Evolutionary conservation across 148 eudicot species (phyloP).

Genomic region (Amaranthus palmeri): DNA sequence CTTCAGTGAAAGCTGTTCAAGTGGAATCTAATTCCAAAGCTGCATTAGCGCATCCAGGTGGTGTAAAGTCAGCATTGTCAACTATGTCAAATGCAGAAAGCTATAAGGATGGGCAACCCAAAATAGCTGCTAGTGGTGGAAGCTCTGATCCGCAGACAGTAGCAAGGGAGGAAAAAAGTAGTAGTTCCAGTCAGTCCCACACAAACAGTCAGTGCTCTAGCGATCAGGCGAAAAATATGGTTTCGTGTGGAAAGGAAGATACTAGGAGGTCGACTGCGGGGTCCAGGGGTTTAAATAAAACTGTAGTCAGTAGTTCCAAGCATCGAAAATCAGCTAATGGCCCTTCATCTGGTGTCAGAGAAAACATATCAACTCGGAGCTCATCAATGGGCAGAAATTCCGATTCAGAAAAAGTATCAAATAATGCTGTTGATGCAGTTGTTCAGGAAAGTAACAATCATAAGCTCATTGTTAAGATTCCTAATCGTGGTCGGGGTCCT

Average conservation of each 20-base stretch:
- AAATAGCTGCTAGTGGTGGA: slow-evolving; percentile 15
- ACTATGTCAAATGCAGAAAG: slow-evolving; percentile 33
- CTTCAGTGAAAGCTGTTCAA: slow-evolving; percentile 39
- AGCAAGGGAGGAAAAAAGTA: slow-evolving; percentile 56
- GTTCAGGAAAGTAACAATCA: slow-evolving; percentile 46
- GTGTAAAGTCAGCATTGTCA: slow-evolving; percentile 33
- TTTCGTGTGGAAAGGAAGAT: slow-evolving; percentile 47
- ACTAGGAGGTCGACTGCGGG: slow-evolving; percentile 51
- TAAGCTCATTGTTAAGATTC: slow-evolving; percentile 68
- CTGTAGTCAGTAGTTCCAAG: slow-evolving; percentile 41
- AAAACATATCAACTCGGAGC: slow-evolving; percentile 24
- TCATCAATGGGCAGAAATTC: slow-evolving; percentile 31
- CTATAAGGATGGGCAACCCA: slow-evolving; percentile 36
- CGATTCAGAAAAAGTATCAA: slow-evolving; percentile 43
- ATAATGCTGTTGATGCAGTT: slow-evolving; percentile 33
- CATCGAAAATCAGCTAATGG: slow-evolving; percentile 50
- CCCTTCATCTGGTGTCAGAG: slow-evolving; percentile 34
- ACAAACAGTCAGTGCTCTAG: slow-evolving; percentile 64
- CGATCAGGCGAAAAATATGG: slow-evolving; percentile 45
- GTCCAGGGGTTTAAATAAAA: slow-evolving; percentile 42
- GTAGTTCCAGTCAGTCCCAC: slow-evolving; percentile 77
- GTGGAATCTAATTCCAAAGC: slow-evolving; percentile 45
- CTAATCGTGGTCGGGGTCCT: slow-evolving; percentile 62
- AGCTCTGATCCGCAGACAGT: slow-evolving; percentile 43
- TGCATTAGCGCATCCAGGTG: slow-evolving; percentile 38